Evolutionary conservation across 345 rosid genomes (phyloP).

Genomic region (Angophora floribunda): DNA sequence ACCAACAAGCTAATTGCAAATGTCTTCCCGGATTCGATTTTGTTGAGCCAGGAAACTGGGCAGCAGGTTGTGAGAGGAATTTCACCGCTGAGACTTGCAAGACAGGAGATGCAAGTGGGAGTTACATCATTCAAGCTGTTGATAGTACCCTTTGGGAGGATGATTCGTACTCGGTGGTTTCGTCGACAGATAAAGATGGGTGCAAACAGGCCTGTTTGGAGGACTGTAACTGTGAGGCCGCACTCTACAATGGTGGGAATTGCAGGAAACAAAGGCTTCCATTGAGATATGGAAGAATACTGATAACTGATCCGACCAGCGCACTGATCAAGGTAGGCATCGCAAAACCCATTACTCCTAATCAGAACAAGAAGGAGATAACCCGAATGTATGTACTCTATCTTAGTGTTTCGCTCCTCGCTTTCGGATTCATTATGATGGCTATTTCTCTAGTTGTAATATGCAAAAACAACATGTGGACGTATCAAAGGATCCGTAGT

Average conservation of each 20-base stretch:
- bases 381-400: background rate
- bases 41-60: background rate
- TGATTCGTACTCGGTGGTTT: background rate
- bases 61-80: constrained; percentile 8
- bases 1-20: background rate
- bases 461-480: background rate
- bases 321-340: constrained; percentile 8
- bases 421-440: background rate
- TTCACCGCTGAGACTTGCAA: background rate
- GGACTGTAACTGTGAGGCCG: constrained; percentile 23
- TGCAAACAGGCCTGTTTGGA: constrained; percentile 8
- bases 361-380: background rate
- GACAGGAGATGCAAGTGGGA: background rate
- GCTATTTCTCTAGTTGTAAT: background rate
- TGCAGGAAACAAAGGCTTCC: constrained; percentile 18
- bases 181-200: background rate
- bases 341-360: background rate
- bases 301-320: background rate
- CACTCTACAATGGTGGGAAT: background rate
- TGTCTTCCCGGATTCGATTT: constrained; percentile 1
- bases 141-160: background rate
- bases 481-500: background rate
- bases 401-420: background rate
- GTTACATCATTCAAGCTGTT: background rate
- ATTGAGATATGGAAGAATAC: constrained; percentile 8